Evolutionary conservation across 768 basidiomycete genomes (phyloP), one percentile per base, ranked within the genome.

Genomic region (Goffeauzyma gilvescens): DNA sequence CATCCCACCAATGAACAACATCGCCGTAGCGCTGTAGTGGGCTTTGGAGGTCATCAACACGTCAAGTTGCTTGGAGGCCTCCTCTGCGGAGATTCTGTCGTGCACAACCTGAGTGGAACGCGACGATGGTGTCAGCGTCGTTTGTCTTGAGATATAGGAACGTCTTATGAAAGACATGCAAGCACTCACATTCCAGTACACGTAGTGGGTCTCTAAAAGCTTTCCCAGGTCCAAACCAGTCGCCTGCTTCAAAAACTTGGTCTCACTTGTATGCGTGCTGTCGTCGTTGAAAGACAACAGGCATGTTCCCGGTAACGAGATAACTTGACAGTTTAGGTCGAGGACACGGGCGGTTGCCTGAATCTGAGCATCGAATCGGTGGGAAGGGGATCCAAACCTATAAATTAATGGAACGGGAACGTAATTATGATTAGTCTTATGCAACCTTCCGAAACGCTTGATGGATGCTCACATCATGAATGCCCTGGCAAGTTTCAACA

Each of bases 281-380:
- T 67, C 67, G 61, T 89, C 85, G 51, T 81, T 79, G 55, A 89
- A 87, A 33, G 78, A 76, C 57, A 86, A 72, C 25, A 87, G 70
- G 66, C 82, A 75, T 42, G 79, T 71, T 47, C 63, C 63, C 2
- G 67, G 67, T 13, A 69, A 55, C 63, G 87, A 80, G 30, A 90
- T 79, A 58, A 87, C 89, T 59, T 89, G 83, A 33, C 84, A 83
- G 59, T 84, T 77, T 42, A 93, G 75, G 54, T 87, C 85, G 14
- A 95, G 75, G 40, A 87, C 85, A 13, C 77, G 72, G 0, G 87
- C 83, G 6, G 83, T 83, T 8, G 86, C 80, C 24, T 79, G 70
- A 28, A 95, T 75, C 59, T 93, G 87, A 2, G 84, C 79, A 64
- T 90, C 86, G 46, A 95, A 81, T 24, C 89, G 76, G 65, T 95